These are phyloP conservation scores for Aristolochia fimbriata DNA, from an alignment of 164 flowering plant species.

Conservation along the genomic window DNA sequence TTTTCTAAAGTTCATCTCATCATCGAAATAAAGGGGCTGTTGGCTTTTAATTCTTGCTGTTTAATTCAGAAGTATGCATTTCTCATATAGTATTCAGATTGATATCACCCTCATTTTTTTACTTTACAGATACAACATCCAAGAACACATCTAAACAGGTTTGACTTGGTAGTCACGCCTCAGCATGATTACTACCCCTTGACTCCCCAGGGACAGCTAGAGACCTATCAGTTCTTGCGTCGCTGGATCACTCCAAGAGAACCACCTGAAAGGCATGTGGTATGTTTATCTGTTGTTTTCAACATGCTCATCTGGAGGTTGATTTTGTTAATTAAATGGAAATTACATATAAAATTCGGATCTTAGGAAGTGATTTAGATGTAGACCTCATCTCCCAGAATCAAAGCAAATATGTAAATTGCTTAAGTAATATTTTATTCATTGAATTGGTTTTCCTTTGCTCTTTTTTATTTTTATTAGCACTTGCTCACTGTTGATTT, in stretches of 20 bases:
- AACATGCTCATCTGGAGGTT: background rate
- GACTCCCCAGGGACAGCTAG: conserved; percentile 73
- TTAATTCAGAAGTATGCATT: too few species aligned
- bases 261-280: conserved; percentile 79
- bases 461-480: background rate
- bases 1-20: too few species aligned
- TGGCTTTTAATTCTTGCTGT: too few species aligned
- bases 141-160: conserved; percentile 61
- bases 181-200: conserved; percentile 86
- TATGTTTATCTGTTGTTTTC: conserved; percentile 18
- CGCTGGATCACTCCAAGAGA: conserved; percentile 87
- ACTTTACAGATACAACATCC: conserved; percentile 85
- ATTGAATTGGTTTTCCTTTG: background rate
- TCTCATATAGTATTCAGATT: too few species aligned
- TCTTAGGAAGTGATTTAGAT: too few species aligned
- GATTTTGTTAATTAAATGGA: too few species aligned
- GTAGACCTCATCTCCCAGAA: background rate
- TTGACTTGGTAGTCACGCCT: conserved; percentile 92
- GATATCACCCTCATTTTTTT: background rate
- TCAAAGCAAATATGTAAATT: background rate
- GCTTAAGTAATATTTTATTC: background rate
- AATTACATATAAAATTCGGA: background rate
- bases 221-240: conserved; percentile 63
- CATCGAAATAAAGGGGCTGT: too few species aligned
- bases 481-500: background rate